Percentiles rank a stretch among this genome's conserved stretches.
Evolutionary conservation across 805 yeast species (phyloP).

Genomic region (Monosporozyma siamensis): DNA sequence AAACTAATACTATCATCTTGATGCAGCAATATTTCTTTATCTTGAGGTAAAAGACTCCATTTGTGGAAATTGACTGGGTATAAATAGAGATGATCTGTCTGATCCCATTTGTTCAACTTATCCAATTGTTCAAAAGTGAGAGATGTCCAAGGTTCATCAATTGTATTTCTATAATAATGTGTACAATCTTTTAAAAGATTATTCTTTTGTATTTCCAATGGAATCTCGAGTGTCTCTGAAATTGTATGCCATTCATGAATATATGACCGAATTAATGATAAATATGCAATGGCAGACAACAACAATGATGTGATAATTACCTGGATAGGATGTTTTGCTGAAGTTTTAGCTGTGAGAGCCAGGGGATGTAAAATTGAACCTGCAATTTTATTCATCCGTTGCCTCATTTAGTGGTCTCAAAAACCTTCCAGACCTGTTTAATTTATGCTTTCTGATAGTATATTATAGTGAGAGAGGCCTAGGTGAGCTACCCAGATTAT

Average conservation of each 20-base stretch:
- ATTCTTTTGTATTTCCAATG: constrained; percentile 12
- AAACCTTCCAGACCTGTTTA: no score
- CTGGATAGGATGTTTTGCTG: constrained; percentile 83
- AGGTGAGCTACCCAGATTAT: no score
- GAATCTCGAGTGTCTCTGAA: constrained; percentile 13
- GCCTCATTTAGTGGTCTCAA: background rate
- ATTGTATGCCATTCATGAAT: constrained; percentile 34
- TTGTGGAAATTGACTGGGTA: constrained; percentile 21
- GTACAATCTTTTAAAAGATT: constrained; percentile 21
- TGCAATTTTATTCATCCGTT: background rate
- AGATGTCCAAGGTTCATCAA: constrained; percentile 11
- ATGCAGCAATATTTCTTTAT: constrained; percentile 9
- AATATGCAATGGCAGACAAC: constrained; percentile 70
- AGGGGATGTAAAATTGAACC: constrained; percentile 19
- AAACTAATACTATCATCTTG: constrained; percentile 17
- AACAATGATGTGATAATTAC: constrained; percentile 63
- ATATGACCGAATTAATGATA: constrained; percentile 62
- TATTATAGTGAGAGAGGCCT: no score
- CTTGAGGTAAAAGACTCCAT: constrained; percentile 5
- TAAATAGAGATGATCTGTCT: constrained; percentile 23
- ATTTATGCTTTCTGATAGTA: no score
- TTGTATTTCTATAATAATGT: constrained; percentile 19
- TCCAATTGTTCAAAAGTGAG: constrained; percentile 7
- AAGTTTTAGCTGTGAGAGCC: constrained; percentile 41
- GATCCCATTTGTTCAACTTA: constrained; percentile 1